Evolutionary conservation across 192 early-diverging fungal genomes (phyloP).

Genomic region (Phlyctochytrium planicorne): DNA sequence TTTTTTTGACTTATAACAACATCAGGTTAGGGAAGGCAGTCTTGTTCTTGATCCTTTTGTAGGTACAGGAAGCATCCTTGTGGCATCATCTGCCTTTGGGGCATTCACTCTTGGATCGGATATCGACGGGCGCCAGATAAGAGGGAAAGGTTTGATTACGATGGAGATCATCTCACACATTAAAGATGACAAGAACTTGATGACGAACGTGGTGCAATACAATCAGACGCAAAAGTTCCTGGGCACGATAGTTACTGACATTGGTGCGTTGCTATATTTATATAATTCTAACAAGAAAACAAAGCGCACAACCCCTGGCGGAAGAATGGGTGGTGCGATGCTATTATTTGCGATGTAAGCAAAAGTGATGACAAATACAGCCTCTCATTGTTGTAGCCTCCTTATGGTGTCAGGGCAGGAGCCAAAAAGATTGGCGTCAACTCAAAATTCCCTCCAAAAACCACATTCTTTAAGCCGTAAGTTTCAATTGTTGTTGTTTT

Average conservation of each 20-base stretch:
- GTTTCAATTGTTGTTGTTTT: neutral
- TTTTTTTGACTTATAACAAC: neutral
- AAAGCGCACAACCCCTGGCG: slow-evolving; percentile 78
- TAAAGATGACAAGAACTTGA: slow-evolving; percentile 32
- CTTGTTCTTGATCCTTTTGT: slow-evolving; percentile 96
- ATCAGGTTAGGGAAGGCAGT: slow-evolving; percentile 61
- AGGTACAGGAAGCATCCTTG: slow-evolving; percentile 88
- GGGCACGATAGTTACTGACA: slow-evolving; percentile 82
- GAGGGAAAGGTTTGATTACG: slow-evolving; percentile 65
- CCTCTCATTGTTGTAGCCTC: slow-evolving; percentile 50
- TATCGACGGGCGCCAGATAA: slow-evolving; percentile 97
- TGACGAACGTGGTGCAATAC: slow-evolving; percentile 86
- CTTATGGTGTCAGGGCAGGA: slow-evolving; percentile 96
- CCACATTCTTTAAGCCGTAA: slow-evolving; percentile 31
- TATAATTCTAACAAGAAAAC: neutral
- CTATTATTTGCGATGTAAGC: slow-evolving; percentile 88
- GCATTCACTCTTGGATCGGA: slow-evolving; percentile 89
- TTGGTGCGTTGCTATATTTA: slow-evolving; percentile 41
- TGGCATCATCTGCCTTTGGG: slow-evolving; percentile 94
- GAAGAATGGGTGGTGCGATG: slow-evolving; percentile 61
- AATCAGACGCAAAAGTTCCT: slow-evolving; percentile 67
- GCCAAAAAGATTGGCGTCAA: slow-evolving; percentile 86
- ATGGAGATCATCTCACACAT: neutral
- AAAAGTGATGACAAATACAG: slow-evolving; percentile 12
- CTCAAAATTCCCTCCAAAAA: slow-evolving; percentile 23